Evolutionary conservation across 345 rosid genomes (phyloP).

Genomic region (Noccaea bulbosa): DNA sequence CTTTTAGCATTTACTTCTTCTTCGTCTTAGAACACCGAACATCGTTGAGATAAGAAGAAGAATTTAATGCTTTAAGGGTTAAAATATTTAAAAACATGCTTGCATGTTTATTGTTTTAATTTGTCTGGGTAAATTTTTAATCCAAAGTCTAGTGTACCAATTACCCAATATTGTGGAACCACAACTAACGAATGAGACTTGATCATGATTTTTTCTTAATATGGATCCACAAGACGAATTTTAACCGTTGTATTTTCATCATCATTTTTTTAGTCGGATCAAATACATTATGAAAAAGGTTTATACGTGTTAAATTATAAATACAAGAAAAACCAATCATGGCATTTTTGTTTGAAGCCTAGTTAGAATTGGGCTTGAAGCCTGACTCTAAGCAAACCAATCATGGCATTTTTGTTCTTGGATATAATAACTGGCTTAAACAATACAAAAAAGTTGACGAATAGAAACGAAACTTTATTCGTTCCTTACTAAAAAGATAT

Average conservation of each 20-base stretch:
- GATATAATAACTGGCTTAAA: background rate
- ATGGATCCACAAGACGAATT: background rate
- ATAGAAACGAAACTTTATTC: background rate
- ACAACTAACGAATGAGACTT: background rate
- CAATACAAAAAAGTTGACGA: slow-evolving; percentile 1
- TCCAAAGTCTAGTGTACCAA: background rate
- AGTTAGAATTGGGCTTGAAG: slow-evolving; percentile 7
- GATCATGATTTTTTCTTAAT: background rate
- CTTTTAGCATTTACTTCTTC: slow-evolving; percentile 32
- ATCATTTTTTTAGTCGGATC: background rate
- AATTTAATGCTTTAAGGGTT: too few relatives aligned
- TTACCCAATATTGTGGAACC: slow-evolving; percentile 4
- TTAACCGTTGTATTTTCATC: background rate
- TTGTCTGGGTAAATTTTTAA: background rate
- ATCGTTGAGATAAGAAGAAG: background rate
- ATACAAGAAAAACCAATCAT: background rate
- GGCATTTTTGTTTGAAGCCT: too few relatives aligned
- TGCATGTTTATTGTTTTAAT: slow-evolving; percentile 1
- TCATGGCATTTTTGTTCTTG: background rate
- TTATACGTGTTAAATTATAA: background rate
- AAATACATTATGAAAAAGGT: background rate
- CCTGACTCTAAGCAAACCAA: slow-evolving; percentile 5
- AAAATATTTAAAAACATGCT: background rate
- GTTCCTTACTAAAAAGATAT: background rate
- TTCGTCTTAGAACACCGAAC: background rate